Evolutionary conservation across 2,329 filamentous ascomycete genomes (phyloP).

Genomic region (Plenodomus lindquistii): DNA sequence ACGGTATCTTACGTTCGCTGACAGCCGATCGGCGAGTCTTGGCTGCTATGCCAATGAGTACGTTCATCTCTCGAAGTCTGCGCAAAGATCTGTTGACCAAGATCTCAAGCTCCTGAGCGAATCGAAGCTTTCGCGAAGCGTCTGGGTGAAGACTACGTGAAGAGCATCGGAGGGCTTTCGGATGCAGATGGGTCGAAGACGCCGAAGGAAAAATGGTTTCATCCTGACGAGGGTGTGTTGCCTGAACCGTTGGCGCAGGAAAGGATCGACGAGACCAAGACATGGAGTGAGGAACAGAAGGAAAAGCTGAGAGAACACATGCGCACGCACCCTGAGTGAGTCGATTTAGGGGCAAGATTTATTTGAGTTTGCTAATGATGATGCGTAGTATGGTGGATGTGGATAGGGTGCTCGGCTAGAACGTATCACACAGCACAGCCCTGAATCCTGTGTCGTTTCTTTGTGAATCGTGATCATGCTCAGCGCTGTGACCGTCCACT

Average conservation of each 20-base stretch:
- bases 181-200: slow-evolving; percentile 4
- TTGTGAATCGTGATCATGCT: no score
- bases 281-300: slow-evolving; percentile 2
- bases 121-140: slow-evolving; percentile 2
- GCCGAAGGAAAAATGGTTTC: slow-evolving; percentile 7
- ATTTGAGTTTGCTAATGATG: neutral
- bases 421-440: neutral
- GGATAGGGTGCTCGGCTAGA: slow-evolving; percentile 1
- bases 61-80: no score
- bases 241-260: slow-evolving; percentile 5
- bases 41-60: slow-evolving; percentile 4
- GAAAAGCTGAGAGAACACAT: neutral
- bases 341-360: neutral
- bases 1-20: slow-evolving; percentile 9
- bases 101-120: neutral
- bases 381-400: neutral
- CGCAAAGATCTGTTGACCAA: no score
- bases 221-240: slow-evolving; percentile 1
- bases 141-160: neutral
- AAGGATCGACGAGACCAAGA: slow-evolving; percentile 2
- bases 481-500: no score
- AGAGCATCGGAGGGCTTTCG: neutral
- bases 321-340: slow-evolving; percentile 3
- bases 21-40: slow-evolving; percentile 10
- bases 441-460: no score